Conservation (phyloP, 1,284 basidiomycete genomes). For the Sporisorium exsertum region DNA sequence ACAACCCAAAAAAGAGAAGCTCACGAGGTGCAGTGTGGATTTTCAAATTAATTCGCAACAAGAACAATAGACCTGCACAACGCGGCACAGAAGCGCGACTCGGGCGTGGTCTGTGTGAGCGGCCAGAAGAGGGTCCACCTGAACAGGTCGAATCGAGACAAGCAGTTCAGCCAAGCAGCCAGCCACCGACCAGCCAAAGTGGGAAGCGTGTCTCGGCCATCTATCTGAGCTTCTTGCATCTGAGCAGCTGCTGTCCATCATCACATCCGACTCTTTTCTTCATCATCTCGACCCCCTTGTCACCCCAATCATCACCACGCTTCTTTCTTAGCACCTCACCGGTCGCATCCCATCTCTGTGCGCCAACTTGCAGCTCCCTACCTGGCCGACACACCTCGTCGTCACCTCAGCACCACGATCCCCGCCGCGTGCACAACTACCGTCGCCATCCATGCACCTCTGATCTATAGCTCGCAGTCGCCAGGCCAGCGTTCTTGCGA, state of each 20-base stretch:
- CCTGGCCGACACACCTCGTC: neutral
- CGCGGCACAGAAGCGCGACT: neutral
- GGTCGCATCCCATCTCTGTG: neutral
- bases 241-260: too few relatives aligned
- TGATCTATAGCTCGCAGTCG: slow-evolving; percentile 1
- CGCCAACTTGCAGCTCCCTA: too few relatives aligned
- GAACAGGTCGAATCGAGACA: too few relatives aligned
- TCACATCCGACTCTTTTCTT: neutral
- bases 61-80: neutral
- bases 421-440: neutral
- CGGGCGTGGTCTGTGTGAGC: neutral
- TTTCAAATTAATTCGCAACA: neutral
- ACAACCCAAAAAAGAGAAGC: too few relatives aligned
- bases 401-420: neutral
- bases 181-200: too few relatives aligned
- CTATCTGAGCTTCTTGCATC: neutral
- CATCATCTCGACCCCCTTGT: neutral
- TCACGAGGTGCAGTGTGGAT: neutral
- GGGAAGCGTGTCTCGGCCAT: too few relatives aligned
- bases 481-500: slow-evolving; percentile 16
- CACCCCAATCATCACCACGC: neutral
- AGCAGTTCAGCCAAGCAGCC: too few relatives aligned
- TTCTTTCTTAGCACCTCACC: neutral
- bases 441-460: slow-evolving; percentile 10
- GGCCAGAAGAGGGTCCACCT: too few relatives aligned